Percentiles rank a stretch among this genome's conserved stretches.
Conservation (phyloP, 2,329 filamentous ascomycete genomes). For the Paraconiothyrium sp. region DNA sequence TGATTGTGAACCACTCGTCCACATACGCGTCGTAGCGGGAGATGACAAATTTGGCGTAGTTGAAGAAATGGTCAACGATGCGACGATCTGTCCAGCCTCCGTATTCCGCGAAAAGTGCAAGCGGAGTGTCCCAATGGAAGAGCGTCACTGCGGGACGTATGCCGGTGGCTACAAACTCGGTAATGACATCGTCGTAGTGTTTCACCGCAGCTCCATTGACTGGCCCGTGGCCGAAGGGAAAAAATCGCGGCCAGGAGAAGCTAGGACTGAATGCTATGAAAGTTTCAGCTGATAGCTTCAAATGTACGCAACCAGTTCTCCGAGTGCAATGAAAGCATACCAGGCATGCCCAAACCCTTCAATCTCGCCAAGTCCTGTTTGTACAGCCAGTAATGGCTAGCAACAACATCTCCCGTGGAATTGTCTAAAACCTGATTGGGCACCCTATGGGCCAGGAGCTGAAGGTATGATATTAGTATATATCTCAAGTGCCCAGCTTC, state of each 20-base stretch:
- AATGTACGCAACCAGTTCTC: background rate
- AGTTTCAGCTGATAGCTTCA: constrained; percentile 5
- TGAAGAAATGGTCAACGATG: constrained; percentile 54
- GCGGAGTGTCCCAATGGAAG: constrained; percentile 56
- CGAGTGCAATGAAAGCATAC: constrained; percentile 15
- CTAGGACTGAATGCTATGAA: constrained; percentile 44
- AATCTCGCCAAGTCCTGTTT: constrained; percentile 55
- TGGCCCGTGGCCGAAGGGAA: constrained; percentile 50
- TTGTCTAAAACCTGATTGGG: constrained; percentile 53
- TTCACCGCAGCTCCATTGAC: constrained; percentile 48
- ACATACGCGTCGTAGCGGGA: constrained; percentile 52
- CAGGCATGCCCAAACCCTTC: constrained; percentile 41
- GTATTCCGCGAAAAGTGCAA: constrained; percentile 54
- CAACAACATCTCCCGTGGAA: constrained; percentile 53
- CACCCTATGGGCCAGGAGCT: constrained; percentile 52
- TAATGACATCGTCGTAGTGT: constrained; percentile 54
- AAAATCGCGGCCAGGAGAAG: constrained; percentile 52
- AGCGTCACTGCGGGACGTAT: constrained; percentile 50
- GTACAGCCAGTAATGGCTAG: constrained; percentile 55
- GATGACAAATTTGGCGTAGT: constrained; percentile 56
- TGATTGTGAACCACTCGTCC: constrained; percentile 54
- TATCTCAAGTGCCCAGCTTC: background rate
- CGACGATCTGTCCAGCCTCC: constrained; percentile 52
- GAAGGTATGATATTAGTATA: background rate
- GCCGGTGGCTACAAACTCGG: constrained; percentile 46